Evolutionary conservation across 352 stramenopile genomes (phyloP).

Genomic region (Phytopythium vexans): DNA sequence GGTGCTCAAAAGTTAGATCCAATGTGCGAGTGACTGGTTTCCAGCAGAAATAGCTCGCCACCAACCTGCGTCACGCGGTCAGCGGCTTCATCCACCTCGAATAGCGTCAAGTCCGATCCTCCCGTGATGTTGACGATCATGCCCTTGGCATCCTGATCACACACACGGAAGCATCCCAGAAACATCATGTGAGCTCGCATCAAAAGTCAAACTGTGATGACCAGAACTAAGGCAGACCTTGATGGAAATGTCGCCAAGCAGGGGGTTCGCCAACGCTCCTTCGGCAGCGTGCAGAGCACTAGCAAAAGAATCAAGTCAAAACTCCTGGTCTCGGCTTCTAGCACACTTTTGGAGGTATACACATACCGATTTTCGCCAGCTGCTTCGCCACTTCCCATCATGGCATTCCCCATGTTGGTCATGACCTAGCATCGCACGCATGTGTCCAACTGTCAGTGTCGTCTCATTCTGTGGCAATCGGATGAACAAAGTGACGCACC

Average conservation of each 20-base stretch:
- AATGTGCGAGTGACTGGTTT: not conserved
- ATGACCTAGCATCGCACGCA: slow-evolving; percentile 47
- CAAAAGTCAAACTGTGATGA: not conserved
- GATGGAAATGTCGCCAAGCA: slow-evolving; percentile 89
- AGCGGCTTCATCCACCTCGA: slow-evolving; percentile 88
- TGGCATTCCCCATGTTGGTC: slow-evolving; percentile 85
- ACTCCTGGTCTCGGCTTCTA: too few species aligned
- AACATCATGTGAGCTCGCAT: slow-evolving; percentile 2
- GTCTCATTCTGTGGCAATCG: not conserved
- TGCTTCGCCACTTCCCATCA: slow-evolving; percentile 91
- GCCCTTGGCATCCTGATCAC: slow-evolving; percentile 77
- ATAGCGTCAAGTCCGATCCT: slow-evolving; percentile 91
- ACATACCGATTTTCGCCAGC: slow-evolving; percentile 83
- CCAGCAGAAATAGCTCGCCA: too few species aligned
- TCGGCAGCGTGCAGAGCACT: slow-evolving; percentile 82
- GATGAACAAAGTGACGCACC: slow-evolving; percentile 19
- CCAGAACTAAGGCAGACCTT: slow-evolving; percentile 30
- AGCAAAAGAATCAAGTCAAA: too few species aligned
- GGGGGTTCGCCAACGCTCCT: slow-evolving; percentile 80
- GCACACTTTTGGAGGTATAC: not conserved
- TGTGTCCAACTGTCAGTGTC: not conserved
- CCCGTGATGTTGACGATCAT: slow-evolving; percentile 96
- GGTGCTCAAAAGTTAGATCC: not conserved
- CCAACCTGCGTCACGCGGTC: slow-evolving; percentile 80
- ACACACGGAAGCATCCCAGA: not conserved